These are phyloP conservation scores for Eragrostis tef DNA, from an alignment of 202 grass and related monocot species.

Conservation along the genomic window DNA sequence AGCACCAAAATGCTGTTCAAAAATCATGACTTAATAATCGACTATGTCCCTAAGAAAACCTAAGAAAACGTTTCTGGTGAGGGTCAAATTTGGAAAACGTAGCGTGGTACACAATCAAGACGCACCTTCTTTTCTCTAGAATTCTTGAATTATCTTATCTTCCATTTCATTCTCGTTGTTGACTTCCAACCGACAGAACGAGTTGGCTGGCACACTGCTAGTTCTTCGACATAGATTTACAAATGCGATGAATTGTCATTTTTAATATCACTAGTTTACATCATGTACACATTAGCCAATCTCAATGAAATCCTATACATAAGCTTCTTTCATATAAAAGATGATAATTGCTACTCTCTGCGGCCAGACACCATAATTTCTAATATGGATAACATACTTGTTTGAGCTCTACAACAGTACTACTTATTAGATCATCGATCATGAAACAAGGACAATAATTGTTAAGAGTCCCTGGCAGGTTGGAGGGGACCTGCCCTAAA, in stretches of 20 bases:
- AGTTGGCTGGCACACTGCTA: conserved; percentile 14
- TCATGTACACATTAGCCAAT: background rate
- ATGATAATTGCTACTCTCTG: background rate
- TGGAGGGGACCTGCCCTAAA: background rate
- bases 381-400: background rate
- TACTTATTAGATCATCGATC: background rate
- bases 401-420: background rate
- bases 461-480: background rate
- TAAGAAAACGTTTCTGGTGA: background rate
- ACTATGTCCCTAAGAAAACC: too few relatives aligned
- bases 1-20: background rate
- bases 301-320: too few relatives aligned
- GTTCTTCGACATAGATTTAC: background rate
- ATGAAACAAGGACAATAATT: conserved; percentile 37
- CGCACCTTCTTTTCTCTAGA: background rate
- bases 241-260: background rate
- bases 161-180: background rate
- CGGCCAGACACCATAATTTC: background rate
- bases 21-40: background rate
- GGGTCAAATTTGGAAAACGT: background rate
- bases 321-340: background rate
- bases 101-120: background rate
- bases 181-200: background rate
- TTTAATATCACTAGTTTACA: background rate
- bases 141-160: background rate